Evolutionary conservation across 495 filamentous ascomycete genomes (phyloP).

Genomic region (Jackrogersella multiformis): DNA sequence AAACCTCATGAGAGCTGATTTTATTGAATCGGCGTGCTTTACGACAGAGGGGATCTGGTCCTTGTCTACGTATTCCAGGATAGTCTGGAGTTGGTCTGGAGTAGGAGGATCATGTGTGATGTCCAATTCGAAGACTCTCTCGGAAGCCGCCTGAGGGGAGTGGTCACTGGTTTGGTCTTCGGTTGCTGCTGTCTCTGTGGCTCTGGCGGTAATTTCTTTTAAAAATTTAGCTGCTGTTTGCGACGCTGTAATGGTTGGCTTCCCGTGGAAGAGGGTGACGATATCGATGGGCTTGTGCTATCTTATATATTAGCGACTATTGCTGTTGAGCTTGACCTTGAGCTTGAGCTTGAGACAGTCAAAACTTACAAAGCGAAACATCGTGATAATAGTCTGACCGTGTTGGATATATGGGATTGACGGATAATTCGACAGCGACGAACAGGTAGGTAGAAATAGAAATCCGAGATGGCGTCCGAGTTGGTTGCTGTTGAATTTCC

Average conservation of each 20-base stretch:
- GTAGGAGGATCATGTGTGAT: conserved; percentile 85
- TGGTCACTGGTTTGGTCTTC: conserved; percentile 73
- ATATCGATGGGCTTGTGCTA: conserved; percentile 87
- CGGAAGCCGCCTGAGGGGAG: conserved; percentile 59
- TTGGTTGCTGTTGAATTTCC: conserved; percentile 21
- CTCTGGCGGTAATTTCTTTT: conserved; percentile 74
- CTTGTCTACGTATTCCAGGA: conserved; percentile 81
- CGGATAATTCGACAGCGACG: background rate
- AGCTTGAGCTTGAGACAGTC: too few relatives aligned
- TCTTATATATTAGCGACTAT: conserved; percentile 21
- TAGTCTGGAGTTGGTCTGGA: conserved; percentile 81
- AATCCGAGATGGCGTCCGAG: background rate
- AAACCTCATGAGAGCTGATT: conserved; percentile 81
- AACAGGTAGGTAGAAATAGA: background rate
- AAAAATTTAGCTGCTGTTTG: conserved; percentile 73
- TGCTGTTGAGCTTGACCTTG: background rate
- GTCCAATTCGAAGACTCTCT: conserved; percentile 89
- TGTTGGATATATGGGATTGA: background rate
- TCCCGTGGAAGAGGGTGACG: conserved; percentile 96
- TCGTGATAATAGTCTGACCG: conserved; percentile 24
- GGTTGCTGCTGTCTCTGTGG: conserved; percentile 60
- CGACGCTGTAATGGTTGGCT: conserved; percentile 70
- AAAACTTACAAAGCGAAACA: conserved; percentile 58
- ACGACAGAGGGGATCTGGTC: conserved; percentile 68
- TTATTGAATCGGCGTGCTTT: conserved; percentile 71